A percentile compares a stretch with the other conserved stretches of the same genome.
These are phyloP conservation scores for Pseudohalonectria lignicola DNA, from an alignment of 2,329 filamentous ascomycete genomes.

Conservation along the genomic window DNA sequence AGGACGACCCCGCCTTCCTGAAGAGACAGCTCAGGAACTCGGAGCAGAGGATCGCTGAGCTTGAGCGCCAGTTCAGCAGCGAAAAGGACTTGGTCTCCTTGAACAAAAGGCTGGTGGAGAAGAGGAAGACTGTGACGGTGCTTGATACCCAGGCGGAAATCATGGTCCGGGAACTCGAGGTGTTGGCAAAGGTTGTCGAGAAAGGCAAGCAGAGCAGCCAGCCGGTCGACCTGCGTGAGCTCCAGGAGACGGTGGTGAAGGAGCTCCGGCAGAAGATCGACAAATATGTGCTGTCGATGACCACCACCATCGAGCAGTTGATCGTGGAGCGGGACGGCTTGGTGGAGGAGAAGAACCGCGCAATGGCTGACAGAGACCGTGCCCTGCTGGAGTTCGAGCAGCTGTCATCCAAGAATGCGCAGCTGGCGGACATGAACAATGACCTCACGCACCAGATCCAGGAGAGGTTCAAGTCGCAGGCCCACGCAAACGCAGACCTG, in stretches of 20 bases:
- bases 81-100: slow-evolving; percentile 61
- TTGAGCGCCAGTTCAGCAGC: slow-evolving; percentile 65
- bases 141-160: slow-evolving; percentile 92
- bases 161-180: slow-evolving; percentile 83
- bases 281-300: slow-evolving; percentile 47
- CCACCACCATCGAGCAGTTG: slow-evolving; percentile 45
- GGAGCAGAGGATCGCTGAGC: slow-evolving; percentile 75
- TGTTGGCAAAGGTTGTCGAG: slow-evolving; percentile 80
- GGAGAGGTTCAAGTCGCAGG: slow-evolving; percentile 78
- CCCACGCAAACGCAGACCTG: slow-evolving; percentile 28
- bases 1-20: slow-evolving; percentile 53
- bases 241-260: slow-evolving; percentile 86
- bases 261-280: slow-evolving; percentile 72
- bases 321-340: slow-evolving; percentile 68
- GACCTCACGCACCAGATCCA: slow-evolving; percentile 92
- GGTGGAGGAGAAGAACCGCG: slow-evolving; percentile 72
- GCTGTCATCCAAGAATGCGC: slow-evolving; percentile 85
- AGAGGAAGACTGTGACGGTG: slow-evolving; percentile 89
- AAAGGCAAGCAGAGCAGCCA: slow-evolving; percentile 73
- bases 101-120: slow-evolving; percentile 81
- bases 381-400: slow-evolving; percentile 94
- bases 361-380: slow-evolving; percentile 80
- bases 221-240: slow-evolving; percentile 66
- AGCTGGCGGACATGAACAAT: slow-evolving; percentile 91
- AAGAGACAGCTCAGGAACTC: slow-evolving; percentile 70